Evolutionary conservation across 805 yeast species (phyloP).

Genomic region (Hanseniaspora lachancei): DNA sequence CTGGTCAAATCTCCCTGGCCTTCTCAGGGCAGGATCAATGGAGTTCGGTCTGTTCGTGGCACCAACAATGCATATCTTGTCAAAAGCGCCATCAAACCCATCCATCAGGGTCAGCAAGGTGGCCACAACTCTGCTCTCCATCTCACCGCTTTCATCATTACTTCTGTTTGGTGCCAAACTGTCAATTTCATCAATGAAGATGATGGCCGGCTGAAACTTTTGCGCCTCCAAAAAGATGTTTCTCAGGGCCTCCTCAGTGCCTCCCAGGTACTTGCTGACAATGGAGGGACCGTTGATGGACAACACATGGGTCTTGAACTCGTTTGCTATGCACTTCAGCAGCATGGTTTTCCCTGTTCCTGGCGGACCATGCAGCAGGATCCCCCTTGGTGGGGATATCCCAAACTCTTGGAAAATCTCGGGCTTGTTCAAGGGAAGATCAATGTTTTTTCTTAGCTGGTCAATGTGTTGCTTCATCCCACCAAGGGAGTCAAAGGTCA

Average conservation of each 20-base stretch:
- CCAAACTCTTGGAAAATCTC: conserved; percentile 67
- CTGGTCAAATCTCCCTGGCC: conserved; percentile 84
- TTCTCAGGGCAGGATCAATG: conserved; percentile 57
- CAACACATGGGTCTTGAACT: conserved; percentile 67
- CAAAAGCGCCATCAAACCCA: conserved; percentile 41
- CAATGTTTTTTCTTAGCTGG: conserved; percentile 50
- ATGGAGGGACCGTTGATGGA: conserved; percentile 84
- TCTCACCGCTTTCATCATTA: conserved; percentile 78
- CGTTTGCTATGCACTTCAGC: conserved; percentile 66
- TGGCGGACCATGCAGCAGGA: conserved; percentile 89
- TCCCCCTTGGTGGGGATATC: conserved; percentile 86
- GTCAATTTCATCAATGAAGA: conserved; percentile 88
- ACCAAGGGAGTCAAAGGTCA: conserved; percentile 51
- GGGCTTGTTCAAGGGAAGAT: conserved; percentile 71
- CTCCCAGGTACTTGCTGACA: conserved; percentile 86
- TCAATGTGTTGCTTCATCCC: conserved; percentile 59
- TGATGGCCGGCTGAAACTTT: conserved; percentile 72
- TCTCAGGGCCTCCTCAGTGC: conserved; percentile 77
- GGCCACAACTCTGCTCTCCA: conserved; percentile 81
- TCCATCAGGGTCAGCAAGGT: conserved; percentile 75
- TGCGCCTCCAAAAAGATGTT: conserved; percentile 74
- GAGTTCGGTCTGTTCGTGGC: conserved; percentile 63
- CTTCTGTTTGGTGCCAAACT: conserved; percentile 77
- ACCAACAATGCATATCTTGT: conserved; percentile 50
- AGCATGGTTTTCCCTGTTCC: conserved; percentile 95